phyloP scores from a whole-genome alignment of 2,329 filamentous ascomycete genomes.

The Orbilia javanica region DNA sequence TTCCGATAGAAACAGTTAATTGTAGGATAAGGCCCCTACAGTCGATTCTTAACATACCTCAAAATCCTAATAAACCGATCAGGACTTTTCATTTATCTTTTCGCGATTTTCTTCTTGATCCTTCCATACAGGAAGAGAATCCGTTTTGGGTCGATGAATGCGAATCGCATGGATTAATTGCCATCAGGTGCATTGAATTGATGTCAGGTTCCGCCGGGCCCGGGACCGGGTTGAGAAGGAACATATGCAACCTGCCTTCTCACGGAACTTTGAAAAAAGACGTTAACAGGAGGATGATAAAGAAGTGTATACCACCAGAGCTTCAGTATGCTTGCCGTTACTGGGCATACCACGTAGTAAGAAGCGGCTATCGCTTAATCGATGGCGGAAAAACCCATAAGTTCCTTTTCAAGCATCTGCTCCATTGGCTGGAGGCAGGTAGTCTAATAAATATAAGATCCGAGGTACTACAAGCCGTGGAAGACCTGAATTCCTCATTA shows the following conservation, averaged over 20 bases:
- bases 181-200: constrained; percentile 64
- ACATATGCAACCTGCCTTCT: constrained; percentile 64
- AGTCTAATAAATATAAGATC: neutral
- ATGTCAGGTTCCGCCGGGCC: constrained; percentile 61
- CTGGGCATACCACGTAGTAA: constrained; percentile 10
- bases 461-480: neutral
- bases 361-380: neutral
- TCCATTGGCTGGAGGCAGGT: constrained; percentile 24
- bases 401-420: constrained; percentile 13
- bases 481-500: neutral
- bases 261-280: constrained; percentile 60
- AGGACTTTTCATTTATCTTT: constrained; percentile 45
- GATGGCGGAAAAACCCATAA: constrained; percentile 7
- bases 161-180: constrained; percentile 63
- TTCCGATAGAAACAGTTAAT: neutral
- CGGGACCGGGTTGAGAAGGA: constrained; percentile 61
- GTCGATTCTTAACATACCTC: constrained; percentile 16
- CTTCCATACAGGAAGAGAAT: neutral
- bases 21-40: constrained; percentile 11
- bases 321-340: constrained; percentile 62
- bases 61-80: constrained; percentile 16
- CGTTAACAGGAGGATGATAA: constrained; percentile 61
- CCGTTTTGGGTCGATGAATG: constrained; percentile 31
- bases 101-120: constrained; percentile 42
- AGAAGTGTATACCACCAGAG: constrained; percentile 61